Conservation (phyloP, 768 basidiomycete species). For the Tulasnella sp. region DNA sequence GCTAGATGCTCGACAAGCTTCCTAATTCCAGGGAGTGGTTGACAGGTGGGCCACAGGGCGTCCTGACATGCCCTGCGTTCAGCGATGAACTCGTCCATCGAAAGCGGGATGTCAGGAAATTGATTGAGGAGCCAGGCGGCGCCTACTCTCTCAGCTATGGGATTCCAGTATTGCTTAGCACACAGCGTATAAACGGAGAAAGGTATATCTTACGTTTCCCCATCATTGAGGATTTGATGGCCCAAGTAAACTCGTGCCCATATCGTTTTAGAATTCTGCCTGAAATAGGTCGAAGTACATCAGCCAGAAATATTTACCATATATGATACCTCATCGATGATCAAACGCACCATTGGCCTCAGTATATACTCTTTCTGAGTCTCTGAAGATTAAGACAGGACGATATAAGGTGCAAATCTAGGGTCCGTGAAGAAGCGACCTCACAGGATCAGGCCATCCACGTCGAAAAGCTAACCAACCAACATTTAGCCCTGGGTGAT, state of each 20-base stretch:
- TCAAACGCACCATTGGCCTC: conserved; percentile 64
- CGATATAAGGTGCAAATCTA: too few relatives aligned
- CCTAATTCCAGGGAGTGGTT: conserved; percentile 67
- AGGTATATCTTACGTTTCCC: conserved; percentile 58
- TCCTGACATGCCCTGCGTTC: conserved; percentile 60
- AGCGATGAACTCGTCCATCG: conserved; percentile 55
- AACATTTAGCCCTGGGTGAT: not conserved
- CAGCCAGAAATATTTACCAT: conserved; percentile 23
- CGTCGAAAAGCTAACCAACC: not conserved
- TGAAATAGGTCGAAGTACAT: conserved; percentile 35
- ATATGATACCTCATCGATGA: not conserved
- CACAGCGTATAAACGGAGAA: too few relatives aligned
- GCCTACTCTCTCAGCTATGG: conserved; percentile 60
- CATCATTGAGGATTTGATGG: conserved; percentile 86
- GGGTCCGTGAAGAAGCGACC: not conserved
- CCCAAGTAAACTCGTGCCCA: conserved; percentile 80
- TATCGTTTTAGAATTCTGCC: conserved; percentile 69
- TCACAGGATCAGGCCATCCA: conserved; percentile 58
- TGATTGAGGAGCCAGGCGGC: conserved; percentile 65
- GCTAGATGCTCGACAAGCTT: conserved; percentile 52
- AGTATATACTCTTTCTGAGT: conserved; percentile 73
- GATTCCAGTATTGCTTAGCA: too few relatives aligned
- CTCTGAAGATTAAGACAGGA: conserved; percentile 34
- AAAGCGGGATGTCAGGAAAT: conserved; percentile 69
- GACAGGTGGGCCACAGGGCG: conserved; percentile 61